Evolutionary conservation across 2,329 filamentous ascomycete species (phyloP).

Genomic region (Monilinia laxa): DNA sequence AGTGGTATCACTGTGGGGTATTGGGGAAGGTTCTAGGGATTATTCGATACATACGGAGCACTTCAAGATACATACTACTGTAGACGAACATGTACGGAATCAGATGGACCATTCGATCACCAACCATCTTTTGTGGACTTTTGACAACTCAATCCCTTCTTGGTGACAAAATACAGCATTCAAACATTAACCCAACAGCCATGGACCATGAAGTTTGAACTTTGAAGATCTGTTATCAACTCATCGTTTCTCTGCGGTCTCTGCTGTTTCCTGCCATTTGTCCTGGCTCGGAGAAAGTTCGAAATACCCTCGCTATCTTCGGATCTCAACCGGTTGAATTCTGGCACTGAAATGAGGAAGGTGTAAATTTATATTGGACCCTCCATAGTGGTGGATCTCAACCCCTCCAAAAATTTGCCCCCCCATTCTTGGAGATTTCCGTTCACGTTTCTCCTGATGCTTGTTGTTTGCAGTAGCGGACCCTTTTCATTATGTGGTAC

Average conservation of each 20-base stretch:
- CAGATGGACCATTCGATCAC: conserved; percentile 10
- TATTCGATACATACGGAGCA: not conserved
- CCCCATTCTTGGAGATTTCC: conserved; percentile 15
- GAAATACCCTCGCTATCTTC: not conserved
- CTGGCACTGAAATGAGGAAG: conserved; percentile 5
- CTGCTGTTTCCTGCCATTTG: no score
- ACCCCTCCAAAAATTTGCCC: conserved; percentile 6
- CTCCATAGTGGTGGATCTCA: not conserved
- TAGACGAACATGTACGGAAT: not conserved
- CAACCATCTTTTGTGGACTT: conserved; percentile 2
- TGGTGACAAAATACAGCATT: not conserved
- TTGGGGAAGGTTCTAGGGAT: conserved; percentile 12
- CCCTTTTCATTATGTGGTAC: conserved; percentile 11
- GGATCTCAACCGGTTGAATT: conserved; percentile 15
- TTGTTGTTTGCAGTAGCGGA: conserved; percentile 16
- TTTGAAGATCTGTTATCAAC: conserved; percentile 8
- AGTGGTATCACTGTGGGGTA: conserved; percentile 17
- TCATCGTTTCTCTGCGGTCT: not conserved
- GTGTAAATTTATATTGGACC: not conserved
- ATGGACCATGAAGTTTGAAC: not conserved
- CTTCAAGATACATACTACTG: no score
- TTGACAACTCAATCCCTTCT: conserved; percentile 10
- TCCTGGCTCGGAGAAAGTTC: not conserved
- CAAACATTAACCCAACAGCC: not conserved
- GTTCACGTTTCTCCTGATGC: not conserved